Evolutionary conservation across 768 basidiomycete genomes (phyloP), one percentile per base, ranked within the genome.

Genomic region (Paxillus ammoniavirescens): DNA sequence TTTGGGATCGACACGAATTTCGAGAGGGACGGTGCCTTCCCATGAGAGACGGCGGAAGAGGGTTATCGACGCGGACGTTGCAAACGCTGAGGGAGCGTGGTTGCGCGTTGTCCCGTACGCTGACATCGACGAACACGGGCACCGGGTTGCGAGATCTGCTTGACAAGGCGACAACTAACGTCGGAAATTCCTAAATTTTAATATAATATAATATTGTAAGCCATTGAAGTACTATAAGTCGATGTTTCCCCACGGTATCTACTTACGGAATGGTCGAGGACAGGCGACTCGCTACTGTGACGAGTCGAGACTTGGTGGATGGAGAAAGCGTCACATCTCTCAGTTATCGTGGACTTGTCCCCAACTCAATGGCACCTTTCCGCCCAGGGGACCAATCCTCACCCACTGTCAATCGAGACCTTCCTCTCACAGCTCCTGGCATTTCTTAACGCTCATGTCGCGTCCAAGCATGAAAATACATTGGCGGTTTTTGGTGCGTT

Each of bases 381-480:
- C 26, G 80, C 83, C 1, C 69, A 75, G 42, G 62, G 78, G 3
- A 63, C 73, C 36, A 81, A 80, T 47, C 53, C 72, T 3, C 73
- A 79, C 60, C 77, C 84, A 0, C 72, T 98, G 12, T 67, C 86
- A 2, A 79, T 98, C 42, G 72, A 80, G 17, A 61, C 79, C 1
- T 97, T 98, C 66, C 77, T 98, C 43, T 83, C 91, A 3, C 90
- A 93, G 62, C 75, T 97, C 26, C 81, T 98, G 53, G 87, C 90
- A 30, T 96, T 98, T 64, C 76, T 96, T 64, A 98, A 99, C 65
- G 83, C 93, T 3, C 94, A 98, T 72, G 81, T 98, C 55, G 94
- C 94, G 2, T 81, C 84, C 57, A 84, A 87, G 59, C 88, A 94
- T 73, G 94, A 96, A 68, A 99, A 99, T 66, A 82, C 89, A 4